These are phyloP conservation scores for Pichia pseudocactophila DNA, from an alignment of 805 yeast genomes.

Conservation along the genomic window DNA sequence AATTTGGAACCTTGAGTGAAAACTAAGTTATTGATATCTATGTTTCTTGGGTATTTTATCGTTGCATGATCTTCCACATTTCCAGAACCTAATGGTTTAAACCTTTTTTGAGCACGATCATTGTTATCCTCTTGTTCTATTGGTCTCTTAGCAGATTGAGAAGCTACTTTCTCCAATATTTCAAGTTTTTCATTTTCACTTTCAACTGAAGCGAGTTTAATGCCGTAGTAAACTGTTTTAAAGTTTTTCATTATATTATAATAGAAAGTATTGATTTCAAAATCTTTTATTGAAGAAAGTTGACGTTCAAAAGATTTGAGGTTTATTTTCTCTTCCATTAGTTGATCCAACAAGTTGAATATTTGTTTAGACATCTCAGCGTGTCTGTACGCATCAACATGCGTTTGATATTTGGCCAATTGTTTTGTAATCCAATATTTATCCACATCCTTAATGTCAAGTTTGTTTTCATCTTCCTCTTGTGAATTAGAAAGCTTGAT, in stretches of 20 bases:
- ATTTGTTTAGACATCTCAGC: slow-evolving; percentile 33
- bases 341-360: slow-evolving; percentile 31
- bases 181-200: slow-evolving; percentile 28
- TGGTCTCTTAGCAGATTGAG: slow-evolving; percentile 14
- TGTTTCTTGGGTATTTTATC: slow-evolving; percentile 36
- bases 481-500: slow-evolving; percentile 11
- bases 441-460: slow-evolving; percentile 19
- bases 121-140: slow-evolving; percentile 5
- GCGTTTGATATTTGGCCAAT: slow-evolving; percentile 28
- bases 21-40: slow-evolving; percentile 55
- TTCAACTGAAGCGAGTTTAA: slow-evolving; percentile 15
- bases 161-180: slow-evolving; percentile 14
- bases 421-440: slow-evolving; percentile 46
- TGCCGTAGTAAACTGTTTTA: slow-evolving; percentile 22
- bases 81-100: slow-evolving; percentile 2
- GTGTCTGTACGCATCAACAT: slow-evolving; percentile 31
- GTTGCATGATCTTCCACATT: neutral
- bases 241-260: slow-evolving; percentile 39
- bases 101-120: slow-evolving; percentile 7
- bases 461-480: slow-evolving; percentile 6
- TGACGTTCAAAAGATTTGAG: slow-evolving; percentile 42
- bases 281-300: slow-evolving; percentile 44
- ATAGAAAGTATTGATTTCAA: slow-evolving; percentile 42
- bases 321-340: slow-evolving; percentile 21
- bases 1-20: slow-evolving; percentile 70